Base-by-base conservation (phyloP, 306 rosid species). In the Lablab purpureus region DNA sequence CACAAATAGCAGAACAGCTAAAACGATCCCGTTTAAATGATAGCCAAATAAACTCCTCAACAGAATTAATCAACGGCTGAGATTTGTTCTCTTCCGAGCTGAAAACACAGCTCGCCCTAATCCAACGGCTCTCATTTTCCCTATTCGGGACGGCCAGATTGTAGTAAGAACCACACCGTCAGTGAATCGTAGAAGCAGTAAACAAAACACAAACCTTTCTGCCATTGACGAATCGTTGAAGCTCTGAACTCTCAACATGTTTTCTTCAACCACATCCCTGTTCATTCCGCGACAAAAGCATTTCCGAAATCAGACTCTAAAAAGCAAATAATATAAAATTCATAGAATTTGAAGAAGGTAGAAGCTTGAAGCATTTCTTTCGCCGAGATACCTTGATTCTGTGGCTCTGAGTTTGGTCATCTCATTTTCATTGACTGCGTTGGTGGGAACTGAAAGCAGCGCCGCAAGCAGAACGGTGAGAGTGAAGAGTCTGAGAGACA, bases 151-250 rank as follows among this genome's bases (percentile, higher is more conserved):
- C 74, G 73, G 37, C 68, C 25, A 1, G 47, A 81, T 73, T 25
- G 40, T 13, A 27, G 40, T 13, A 27, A 59, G 40, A 7, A 27
- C 10, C 36, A 59, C 66, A 17, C 10, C 11, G 41, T 36, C 2
- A 36, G 10, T 13, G 12, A 41, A 41, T 37, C 43, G 65, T 58
- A 13, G 36, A 41, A 41, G 49, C 4, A 41, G 65, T 1, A 58
- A 12, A 23, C 37, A 54, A 37, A 68, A 37, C 56, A 82, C 95
- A 67, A n/a, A 94, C 97, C 92, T 49, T 64, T 88, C 85, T 78
- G 93, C 88, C 93, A 91, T 89, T 73, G 97, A 83, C 2, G 89
- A 86, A 83, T 87, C 86, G 80, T 82, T 86, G 78, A 80, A 88
- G 88, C 91, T 90, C 74, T 73, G 78, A 78, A 51, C 86, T 70